Percentiles rank a stretch among this genome's conserved stretches.
Conservation (phyloP, 2,329 filamentous ascomycete species). For the Colletotrichum euphorbiae region DNA sequence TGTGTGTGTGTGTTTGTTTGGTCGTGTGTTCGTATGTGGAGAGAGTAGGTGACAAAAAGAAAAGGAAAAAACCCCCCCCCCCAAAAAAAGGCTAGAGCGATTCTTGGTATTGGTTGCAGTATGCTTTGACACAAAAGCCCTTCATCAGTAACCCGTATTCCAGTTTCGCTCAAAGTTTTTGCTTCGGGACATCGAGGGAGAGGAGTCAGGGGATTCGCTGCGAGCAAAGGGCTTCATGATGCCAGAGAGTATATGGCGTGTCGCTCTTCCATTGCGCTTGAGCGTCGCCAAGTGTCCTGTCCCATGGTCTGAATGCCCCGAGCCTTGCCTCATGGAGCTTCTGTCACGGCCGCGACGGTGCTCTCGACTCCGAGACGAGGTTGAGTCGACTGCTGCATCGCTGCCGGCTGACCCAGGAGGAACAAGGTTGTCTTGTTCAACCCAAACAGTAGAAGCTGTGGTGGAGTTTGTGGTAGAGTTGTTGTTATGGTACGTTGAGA, state of each 20-base stretch:
- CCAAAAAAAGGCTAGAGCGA: background rate
- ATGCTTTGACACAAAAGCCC: background rate
- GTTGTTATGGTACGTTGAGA: constrained; percentile 50
- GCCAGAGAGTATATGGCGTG: constrained; percentile 56
- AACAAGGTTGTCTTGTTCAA: constrained; percentile 44
- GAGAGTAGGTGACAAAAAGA: constrained; percentile 6
- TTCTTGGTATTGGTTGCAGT: background rate
- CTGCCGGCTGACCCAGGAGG: constrained; percentile 44
- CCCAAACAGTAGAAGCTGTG: constrained; percentile 45
- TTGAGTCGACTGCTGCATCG: constrained; percentile 32
- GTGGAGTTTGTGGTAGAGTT: constrained; percentile 34
- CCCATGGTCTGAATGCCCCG: constrained; percentile 41
- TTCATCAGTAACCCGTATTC: constrained; percentile 26
- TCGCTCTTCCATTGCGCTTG: constrained; percentile 49
- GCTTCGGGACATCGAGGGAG: constrained; percentile 30
- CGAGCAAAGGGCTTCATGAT: constrained; percentile 58
- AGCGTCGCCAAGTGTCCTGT: constrained; percentile 43
- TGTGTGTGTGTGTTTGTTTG: constrained; percentile 2
- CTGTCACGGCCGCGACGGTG: constrained; percentile 38
- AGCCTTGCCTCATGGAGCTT: constrained; percentile 38
- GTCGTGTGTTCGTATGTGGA: constrained; percentile 24
- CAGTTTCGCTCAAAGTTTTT: constrained; percentile 37
- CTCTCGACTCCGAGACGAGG: constrained; percentile 36
- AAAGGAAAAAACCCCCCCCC: too few relatives aligned
- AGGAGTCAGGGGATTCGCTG: constrained; percentile 54